Base-by-base conservation (phyloP, 2,329 filamentous ascomycete genomes). In the Periconia digitata region DNA sequence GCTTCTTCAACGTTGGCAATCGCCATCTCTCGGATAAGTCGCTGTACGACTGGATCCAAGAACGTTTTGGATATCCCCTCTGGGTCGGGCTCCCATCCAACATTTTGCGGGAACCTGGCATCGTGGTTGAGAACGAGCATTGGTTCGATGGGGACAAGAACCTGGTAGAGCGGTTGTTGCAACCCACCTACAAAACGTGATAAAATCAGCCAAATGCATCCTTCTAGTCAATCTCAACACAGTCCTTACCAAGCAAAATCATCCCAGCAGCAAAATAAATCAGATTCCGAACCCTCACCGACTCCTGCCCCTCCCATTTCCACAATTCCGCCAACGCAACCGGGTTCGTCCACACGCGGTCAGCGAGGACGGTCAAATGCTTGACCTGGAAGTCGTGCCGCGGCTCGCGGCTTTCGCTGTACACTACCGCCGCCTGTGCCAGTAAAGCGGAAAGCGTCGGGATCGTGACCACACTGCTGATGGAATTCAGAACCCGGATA, bases 151-250 rank as follows among this genome's bases (percentile, higher is more conserved):
- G 29, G 38, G 10, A 46, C 43, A 2, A 50, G 17, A 16, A 46
- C 39, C 18, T 50, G 47, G 17, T 46, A 46, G 6, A 50, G 23
- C 12, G 47, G 47, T 16, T 43, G 47, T 21, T 50, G 43, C 18
- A 46, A n/a, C 8, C 42, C 43, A 21, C 43, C 47, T 16, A 43
- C 6, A 2, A 46, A 18, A 16, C 32, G 37, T 20, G 45, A n/a
- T 2, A 18, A 24, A 27, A n/a, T n/a, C n/a, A n/a, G n/a, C n/a
- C n/a, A n/a, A n/a, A n/a, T n/a, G n/a, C n/a, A n/a, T n/a, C n/a
- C n/a, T n/a, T n/a, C n/a, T 32, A 32, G 8, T 32, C 27, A 32
- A 32, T n/a, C 8, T 32, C 27, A 32, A n/a, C n/a, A n/a, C n/a
- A n/a, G n/a, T 6, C 4, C 35, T 21, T 3, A 38, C 35, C 18